Percentiles rank a stretch among this genome's conserved stretches.
These are phyloP conservation scores for Alternaria gaisen DNA, from an alignment of 2,329 filamentous ascomycete species.

Conservation along the genomic window DNA sequence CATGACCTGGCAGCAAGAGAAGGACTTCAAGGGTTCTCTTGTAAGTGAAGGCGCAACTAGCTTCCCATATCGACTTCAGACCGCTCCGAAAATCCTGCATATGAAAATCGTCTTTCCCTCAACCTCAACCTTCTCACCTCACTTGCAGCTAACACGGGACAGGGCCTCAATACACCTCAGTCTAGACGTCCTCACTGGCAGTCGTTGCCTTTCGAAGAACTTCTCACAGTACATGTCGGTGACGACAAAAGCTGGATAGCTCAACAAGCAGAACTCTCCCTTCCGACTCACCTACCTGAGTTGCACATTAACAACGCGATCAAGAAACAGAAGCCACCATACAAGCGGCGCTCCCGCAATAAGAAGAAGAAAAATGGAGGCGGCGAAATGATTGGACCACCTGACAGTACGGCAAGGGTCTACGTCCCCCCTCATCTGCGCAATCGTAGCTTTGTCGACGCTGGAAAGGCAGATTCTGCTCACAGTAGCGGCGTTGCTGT, in stretches of 20 bases:
- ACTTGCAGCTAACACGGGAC: constrained; percentile 13
- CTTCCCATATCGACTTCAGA: neutral
- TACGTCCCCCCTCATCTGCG: constrained; percentile 41
- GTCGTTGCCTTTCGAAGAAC: constrained; percentile 1
- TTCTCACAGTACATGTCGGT: neutral
- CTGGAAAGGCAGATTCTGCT: constrained; percentile 11
- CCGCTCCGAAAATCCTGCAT: neutral
- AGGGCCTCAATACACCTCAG: constrained; percentile 15
- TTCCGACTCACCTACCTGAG: neutral
- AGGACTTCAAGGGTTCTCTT: constrained; percentile 11
- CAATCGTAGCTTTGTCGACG: constrained; percentile 13
- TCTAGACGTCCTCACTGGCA: constrained; percentile 10
- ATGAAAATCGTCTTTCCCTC: neutral
- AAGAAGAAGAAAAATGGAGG: constrained; percentile 6
- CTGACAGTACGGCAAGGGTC: constrained; percentile 10
- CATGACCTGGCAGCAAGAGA: constrained; percentile 33
- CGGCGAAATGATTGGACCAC: constrained; percentile 13
- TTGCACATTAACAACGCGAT: neutral
- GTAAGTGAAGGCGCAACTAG: constrained; percentile 25
- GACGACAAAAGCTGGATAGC: neutral
- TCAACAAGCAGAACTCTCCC: constrained; percentile 13
- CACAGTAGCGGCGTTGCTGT: constrained; percentile 1
- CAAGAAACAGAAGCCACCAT: neutral
- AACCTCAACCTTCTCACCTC: neutral
- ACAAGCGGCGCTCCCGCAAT: neutral